Conservation (phyloP, 2,329 filamentous ascomycete species). For the Curvularia sp. region DNA sequence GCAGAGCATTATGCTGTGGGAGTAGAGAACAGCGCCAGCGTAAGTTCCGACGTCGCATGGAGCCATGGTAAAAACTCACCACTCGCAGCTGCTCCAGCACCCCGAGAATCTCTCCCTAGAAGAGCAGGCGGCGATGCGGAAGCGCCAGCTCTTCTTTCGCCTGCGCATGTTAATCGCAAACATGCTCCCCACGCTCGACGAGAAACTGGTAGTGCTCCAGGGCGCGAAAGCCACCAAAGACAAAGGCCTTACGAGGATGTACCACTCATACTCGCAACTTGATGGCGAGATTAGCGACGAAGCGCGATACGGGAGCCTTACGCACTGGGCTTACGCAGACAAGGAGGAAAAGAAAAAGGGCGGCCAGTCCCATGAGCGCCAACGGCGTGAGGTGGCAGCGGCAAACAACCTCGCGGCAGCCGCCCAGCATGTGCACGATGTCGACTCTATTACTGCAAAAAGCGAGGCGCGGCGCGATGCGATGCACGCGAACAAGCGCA, state of each 20-base stretch:
- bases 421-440: constrained; percentile 77
- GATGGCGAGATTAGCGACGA: constrained; percentile 92
- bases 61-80: constrained; percentile 28
- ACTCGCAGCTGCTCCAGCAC: constrained; percentile 39
- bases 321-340: constrained; percentile 95
- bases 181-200: constrained; percentile 89
- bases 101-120: constrained; percentile 39
- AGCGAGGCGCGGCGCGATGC: constrained; percentile 87
- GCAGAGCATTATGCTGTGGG: constrained; percentile 40
- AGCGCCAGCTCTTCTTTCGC: constrained; percentile 78
- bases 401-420: constrained; percentile 73
- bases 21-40: constrained; percentile 51
- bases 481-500: constrained; percentile 76
- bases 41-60: constrained; percentile 47
- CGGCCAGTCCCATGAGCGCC: constrained; percentile 72
- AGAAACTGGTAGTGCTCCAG: constrained; percentile 96
- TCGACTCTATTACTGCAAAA: constrained; percentile 79
- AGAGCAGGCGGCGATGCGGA: constrained; percentile 64
- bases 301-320: constrained; percentile 87
- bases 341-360: constrained; percentile 67
- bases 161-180: constrained; percentile 80
- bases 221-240: constrained; percentile 90
- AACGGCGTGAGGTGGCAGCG: constrained; percentile 78
- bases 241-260: constrained; percentile 82
- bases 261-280: constrained; percentile 85